Conservation (phyloP, 345 rosid genomes). For the Brassica rapa region DNA sequence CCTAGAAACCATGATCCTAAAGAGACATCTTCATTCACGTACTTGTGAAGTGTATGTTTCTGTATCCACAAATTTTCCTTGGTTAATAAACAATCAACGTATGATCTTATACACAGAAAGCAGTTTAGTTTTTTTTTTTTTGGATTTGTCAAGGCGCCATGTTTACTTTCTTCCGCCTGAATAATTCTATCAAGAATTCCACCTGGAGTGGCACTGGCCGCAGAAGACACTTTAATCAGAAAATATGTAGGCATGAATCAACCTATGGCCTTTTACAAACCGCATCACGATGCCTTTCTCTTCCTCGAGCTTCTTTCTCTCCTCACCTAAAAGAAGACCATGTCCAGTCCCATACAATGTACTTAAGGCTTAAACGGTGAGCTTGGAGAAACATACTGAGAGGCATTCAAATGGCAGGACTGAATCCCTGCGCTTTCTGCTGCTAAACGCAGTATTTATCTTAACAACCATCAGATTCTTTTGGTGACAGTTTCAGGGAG, state of each 20-base stretch:
- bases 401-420: slow-evolving; percentile 96
- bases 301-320: too few species aligned
- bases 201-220: slow-evolving; percentile 77
- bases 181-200: slow-evolving; percentile 95
- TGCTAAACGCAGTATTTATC: slow-evolving; percentile 89
- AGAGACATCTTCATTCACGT: slow-evolving; percentile 89
- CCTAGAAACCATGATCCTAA: slow-evolving; percentile 78
- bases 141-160: slow-evolving; percentile 44
- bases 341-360: slow-evolving; percentile 17
- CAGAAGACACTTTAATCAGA: background rate
- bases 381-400: slow-evolving; percentile 57
- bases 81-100: slow-evolving; percentile 14
- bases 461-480: slow-evolving; percentile 88
- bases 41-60: slow-evolving; percentile 84
- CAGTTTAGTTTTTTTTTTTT: background rate
- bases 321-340: background rate
- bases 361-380: background rate
- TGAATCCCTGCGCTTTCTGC: slow-evolving; percentile 93
- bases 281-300: too few species aligned
- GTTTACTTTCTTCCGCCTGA: slow-evolving; percentile 91
- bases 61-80: slow-evolving; percentile 35
- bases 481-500: slow-evolving; percentile 48
- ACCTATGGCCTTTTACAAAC: too few species aligned
- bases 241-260: too few species aligned
- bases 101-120: background rate